These are phyloP conservation scores for Rhodotorula kratochvilovae DNA, from an alignment of 768 basidiomycete genomes.

Conservation along the genomic window DNA sequence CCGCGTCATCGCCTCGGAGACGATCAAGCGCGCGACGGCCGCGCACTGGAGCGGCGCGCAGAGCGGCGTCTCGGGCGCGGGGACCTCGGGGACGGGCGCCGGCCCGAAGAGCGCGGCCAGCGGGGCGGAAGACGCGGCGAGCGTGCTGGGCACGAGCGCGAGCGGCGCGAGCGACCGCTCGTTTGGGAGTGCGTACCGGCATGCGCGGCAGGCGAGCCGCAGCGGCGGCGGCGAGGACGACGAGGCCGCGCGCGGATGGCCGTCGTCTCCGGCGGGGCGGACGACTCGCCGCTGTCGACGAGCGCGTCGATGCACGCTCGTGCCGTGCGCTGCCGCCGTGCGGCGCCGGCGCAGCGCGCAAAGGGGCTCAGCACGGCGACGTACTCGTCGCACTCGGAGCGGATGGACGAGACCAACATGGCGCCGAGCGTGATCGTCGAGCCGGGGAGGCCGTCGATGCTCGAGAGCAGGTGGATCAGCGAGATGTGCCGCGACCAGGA, in stretches of 20 bases:
- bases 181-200: not conserved
- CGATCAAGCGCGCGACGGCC: constrained; percentile 53
- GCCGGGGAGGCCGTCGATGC: constrained; percentile 71
- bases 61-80: constrained; percentile 5
- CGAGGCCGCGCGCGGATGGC: constrained; percentile 19
- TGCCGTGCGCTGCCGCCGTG: constrained; percentile 30
- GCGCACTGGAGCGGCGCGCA: constrained; percentile 3
- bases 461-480: constrained; percentile 77
- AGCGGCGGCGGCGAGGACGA: not conserved
- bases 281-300: constrained; percentile 11
- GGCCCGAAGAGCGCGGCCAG: constrained; percentile 8
- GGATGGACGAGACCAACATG: constrained; percentile 29
- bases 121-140: not conserved
- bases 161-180: constrained; percentile 13
- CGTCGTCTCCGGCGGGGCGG: constrained; percentile 7
- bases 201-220: too few species aligned
- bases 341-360: constrained; percentile 11
- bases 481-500: constrained; percentile 85
- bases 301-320: constrained; percentile 8
- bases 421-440: constrained; percentile 65
- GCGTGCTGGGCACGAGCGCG: constrained; percentile 17
- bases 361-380: constrained; percentile 38
- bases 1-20: constrained; percentile 70
- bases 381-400: constrained; percentile 53
- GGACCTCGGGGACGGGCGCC: not conserved